phyloP scores from a whole-genome alignment of 768 basidiomycete species.

The Trametopsis cervina region DNA sequence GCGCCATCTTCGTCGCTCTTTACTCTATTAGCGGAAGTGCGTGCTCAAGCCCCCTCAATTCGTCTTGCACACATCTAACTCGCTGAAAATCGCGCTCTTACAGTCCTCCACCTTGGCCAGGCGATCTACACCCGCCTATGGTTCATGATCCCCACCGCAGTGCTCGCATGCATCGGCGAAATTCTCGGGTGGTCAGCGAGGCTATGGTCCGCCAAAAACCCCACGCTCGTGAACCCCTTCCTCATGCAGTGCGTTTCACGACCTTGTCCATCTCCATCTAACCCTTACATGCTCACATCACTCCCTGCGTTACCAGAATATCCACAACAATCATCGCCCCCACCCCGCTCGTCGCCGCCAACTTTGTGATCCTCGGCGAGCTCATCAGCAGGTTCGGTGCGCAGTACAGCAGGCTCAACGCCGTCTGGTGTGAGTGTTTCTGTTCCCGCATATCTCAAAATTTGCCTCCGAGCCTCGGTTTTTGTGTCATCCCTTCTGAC shows the following conservation, averaged over 20 bases:
- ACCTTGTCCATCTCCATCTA: background rate
- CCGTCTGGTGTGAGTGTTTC: slow-evolving; percentile 32
- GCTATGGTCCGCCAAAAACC: slow-evolving; percentile 27
- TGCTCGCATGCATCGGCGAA: slow-evolving; percentile 26
- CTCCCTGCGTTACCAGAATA: no score
- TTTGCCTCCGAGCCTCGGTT: no score
- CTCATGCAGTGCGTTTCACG: slow-evolving; percentile 30
- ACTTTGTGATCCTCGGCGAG: slow-evolving; percentile 50
- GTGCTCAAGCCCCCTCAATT: no score
- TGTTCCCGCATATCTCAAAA: background rate
- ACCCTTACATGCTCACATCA: background rate
- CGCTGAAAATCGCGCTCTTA: background rate
- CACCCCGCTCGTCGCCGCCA: slow-evolving; percentile 48
- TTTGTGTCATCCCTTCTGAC: no score
- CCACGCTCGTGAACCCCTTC: slow-evolving; percentile 25
- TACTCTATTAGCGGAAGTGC: slow-evolving; percentile 16
- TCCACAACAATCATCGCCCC: slow-evolving; percentile 46
- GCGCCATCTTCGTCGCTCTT: slow-evolving; percentile 12
- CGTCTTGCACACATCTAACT: background rate
- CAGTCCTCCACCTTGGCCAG: slow-evolving; percentile 24
- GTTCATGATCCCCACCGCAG: slow-evolving; percentile 29
- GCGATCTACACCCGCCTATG: slow-evolving; percentile 25
- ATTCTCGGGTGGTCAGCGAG: slow-evolving; percentile 32
- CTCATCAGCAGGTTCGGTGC: slow-evolving; percentile 37
- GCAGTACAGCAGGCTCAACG: slow-evolving; percentile 38